Conservation (phyloP, 148 eudicot species). For the Vaccinium corymbosum region DNA sequence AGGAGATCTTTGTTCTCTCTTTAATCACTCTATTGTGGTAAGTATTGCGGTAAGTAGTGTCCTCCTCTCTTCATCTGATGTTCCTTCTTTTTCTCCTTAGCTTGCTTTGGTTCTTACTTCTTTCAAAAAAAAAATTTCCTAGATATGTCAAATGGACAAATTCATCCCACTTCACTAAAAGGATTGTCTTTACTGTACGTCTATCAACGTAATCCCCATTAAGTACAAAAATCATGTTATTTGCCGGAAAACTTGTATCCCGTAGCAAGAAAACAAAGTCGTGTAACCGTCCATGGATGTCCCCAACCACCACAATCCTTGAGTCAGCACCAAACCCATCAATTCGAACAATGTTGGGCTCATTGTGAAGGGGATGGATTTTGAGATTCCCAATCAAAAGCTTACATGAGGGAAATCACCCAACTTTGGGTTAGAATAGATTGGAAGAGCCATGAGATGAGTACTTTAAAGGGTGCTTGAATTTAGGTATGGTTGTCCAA, state of each 20-base stretch:
- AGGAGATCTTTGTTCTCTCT: too few species aligned
- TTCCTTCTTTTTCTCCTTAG: too few species aligned
- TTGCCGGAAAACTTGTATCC: neutral
- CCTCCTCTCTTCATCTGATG: too few species aligned
- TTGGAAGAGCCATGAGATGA: slow-evolving; percentile 62
- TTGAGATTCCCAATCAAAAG: slow-evolving; percentile 59
- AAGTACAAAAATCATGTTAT: slow-evolving; percentile 45
- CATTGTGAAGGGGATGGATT: slow-evolving; percentile 37
- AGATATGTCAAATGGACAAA: too few species aligned
- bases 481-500: slow-evolving; percentile 7
- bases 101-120: too few species aligned
- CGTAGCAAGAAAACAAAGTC: neutral
- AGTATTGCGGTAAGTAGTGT: too few species aligned
- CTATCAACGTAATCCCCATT: slow-evolving; percentile 98
- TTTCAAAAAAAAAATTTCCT: too few species aligned
- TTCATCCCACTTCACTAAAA: too few species aligned
- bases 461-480: slow-evolving; percentile 35
- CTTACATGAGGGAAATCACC: slow-evolving; percentile 49
- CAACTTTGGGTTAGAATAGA: slow-evolving; percentile 47
- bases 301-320: slow-evolving; percentile 77
- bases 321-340: slow-evolving; percentile 36
- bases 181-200: too few species aligned
- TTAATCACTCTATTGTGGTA: too few species aligned
- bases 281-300: slow-evolving; percentile 27
- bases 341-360: slow-evolving; percentile 76